Evolutionary conservation across 768 basidiomycete genomes (phyloP), one percentile per base, ranked within the genome.

Genomic region (Leccinum fibrillosum): DNA sequence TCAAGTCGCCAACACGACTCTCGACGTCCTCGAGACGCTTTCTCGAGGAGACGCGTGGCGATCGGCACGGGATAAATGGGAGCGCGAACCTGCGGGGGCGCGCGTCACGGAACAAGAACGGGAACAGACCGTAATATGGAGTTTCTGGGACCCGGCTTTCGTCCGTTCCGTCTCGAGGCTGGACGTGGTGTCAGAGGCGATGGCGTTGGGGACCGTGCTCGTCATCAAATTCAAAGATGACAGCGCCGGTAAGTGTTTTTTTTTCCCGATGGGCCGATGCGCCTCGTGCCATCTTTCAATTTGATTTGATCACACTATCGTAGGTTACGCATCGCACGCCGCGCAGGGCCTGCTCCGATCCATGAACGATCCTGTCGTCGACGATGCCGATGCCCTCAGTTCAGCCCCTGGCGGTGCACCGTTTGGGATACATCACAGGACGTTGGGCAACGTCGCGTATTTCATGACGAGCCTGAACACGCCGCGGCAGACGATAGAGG

Each of bases 391-490:
- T 23, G 23, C 23, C 23, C 53, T 77, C 19, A 76, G 82, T 4
- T 59, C 77, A 0, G 78, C 80, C 1, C 82, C 82, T 9, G 80
- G 82, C 2, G 80, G 84, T 35, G 77, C 77, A 17, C 76, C 83
- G 5, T 87, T 87, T 72, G 80, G 82, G 37, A 81, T 98, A 21
- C 90, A 98, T 70, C 94, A 82, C 62, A 81, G 96, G 57, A 94
- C 96, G 0, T 75, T 98, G 37, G 96, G 96, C 0, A 86, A 94
- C 67, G 86, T 94, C 9, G 89, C 88, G n/a, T 96, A 96, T 71
- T 90, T 94, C 69, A 95, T 96, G 82, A 86, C 85, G 6, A 93
- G 90, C 72, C 77, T 95, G 42, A 94, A 93, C 68, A 94, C 90
- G 1, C 71, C 74, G 2, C 58, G 77, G 2, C 64, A 71, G 17